These are phyloP conservation scores for Exsudoporus floridanus DNA, from an alignment of 1,284 basidiomycete species.

Conservation along the genomic window DNA sequence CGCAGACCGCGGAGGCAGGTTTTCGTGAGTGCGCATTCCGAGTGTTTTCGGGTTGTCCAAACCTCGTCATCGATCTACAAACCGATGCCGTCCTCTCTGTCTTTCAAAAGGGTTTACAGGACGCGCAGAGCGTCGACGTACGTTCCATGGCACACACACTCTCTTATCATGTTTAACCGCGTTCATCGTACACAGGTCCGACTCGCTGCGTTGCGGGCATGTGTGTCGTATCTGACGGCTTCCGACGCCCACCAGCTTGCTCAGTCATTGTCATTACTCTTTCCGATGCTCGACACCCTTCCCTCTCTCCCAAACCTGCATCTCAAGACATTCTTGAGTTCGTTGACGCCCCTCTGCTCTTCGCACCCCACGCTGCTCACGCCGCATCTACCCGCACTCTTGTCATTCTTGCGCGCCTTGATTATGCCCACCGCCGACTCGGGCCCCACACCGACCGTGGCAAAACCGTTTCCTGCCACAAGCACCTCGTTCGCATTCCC, in stretches of 20 bases:
- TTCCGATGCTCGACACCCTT: conserved; percentile 67
- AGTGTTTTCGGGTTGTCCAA: conserved; percentile 67
- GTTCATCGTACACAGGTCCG: conserved; percentile 40
- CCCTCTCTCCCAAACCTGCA: conserved; percentile 52
- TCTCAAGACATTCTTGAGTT: conserved; percentile 62
- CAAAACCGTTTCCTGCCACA: conserved; percentile 57
- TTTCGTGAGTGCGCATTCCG: conserved; percentile 51
- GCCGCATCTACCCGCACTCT: conserved; percentile 59
- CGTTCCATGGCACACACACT: conserved; percentile 19
- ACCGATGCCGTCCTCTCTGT: conserved; percentile 61
- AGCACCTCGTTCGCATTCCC: conserved; percentile 54
- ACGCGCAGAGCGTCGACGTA: conserved; percentile 61
- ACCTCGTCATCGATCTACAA: conserved; percentile 70
- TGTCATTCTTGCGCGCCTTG: conserved; percentile 64
- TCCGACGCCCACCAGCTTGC: conserved; percentile 56
- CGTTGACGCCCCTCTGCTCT: conserved; percentile 70
- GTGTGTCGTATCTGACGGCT: conserved; percentile 60
- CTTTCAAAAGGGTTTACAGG: conserved; percentile 63
- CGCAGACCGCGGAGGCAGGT: conserved; percentile 42
- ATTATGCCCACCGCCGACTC: conserved; percentile 64
- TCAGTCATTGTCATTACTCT: conserved; percentile 56
- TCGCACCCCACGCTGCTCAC: conserved; percentile 66
- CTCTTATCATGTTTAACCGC: not conserved
- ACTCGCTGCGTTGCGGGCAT: conserved; percentile 56
- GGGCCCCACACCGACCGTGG: conserved; percentile 72